phyloP scores from a whole-genome alignment of 345 rosid genomes.

The Hibiscus trionum region DNA sequence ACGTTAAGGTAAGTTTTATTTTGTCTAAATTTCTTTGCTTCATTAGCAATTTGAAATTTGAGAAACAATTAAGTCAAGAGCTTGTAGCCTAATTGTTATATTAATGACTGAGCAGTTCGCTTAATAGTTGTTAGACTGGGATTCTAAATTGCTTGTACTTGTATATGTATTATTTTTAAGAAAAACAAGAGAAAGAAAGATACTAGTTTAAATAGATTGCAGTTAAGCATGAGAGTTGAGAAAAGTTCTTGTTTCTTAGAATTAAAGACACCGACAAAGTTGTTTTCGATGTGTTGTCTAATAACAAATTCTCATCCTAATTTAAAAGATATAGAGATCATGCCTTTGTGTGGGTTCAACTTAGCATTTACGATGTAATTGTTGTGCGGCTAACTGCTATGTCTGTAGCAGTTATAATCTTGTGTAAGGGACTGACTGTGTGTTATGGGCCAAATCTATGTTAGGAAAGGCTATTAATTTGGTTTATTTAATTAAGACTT shows the following conservation, averaged over 20 bases:
- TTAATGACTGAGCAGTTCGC: neutral
- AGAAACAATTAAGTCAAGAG: neutral
- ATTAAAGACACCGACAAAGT: neutral
- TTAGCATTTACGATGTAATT: neutral
- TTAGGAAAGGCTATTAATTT: too few species aligned
- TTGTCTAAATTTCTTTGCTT: neutral
- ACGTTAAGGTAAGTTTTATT: slow-evolving; percentile 61
- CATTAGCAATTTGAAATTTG: neutral
- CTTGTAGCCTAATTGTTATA: neutral
- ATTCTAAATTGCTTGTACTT: neutral
- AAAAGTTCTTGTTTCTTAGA: neutral
- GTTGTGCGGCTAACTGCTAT: neutral
- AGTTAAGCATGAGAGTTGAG: neutral
- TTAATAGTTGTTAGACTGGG: neutral
- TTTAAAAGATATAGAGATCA: neutral
- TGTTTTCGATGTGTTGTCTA: neutral
- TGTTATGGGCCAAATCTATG: neutral
- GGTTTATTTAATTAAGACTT: too few species aligned
- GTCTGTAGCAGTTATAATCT: neutral
- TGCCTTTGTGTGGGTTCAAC: neutral
- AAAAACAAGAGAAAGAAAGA: neutral
- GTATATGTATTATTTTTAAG: neutral
- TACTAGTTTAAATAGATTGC: neutral
- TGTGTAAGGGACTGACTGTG: neutral
- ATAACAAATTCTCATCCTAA: neutral